A percentile compares a stretch with the other conserved stretches of the same genome.
phyloP scores from a whole-genome alignment of 345 rosid genomes.

The Brassica juncea region DNA sequence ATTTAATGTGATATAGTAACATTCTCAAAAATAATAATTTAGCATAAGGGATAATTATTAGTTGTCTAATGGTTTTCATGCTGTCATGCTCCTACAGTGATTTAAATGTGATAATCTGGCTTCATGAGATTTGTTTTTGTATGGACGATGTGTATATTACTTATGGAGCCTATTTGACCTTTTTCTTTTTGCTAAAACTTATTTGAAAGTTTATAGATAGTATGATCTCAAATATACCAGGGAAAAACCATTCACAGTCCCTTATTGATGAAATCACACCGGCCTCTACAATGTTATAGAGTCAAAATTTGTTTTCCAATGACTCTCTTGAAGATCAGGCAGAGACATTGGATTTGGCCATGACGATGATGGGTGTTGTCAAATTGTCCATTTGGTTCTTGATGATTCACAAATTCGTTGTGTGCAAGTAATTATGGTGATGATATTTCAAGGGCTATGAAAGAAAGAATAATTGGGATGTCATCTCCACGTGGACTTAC shows the following conservation, averaged over 20 bases:
- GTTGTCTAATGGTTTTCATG: neutral
- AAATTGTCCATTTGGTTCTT: neutral
- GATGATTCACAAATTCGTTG: conserved; percentile 12
- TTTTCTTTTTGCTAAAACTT: neutral
- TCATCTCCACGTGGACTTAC: conserved; percentile 27
- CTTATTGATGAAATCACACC: neutral
- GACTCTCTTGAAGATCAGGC: neutral
- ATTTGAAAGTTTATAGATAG: neutral
- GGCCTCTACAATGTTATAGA: neutral
- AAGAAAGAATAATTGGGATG: neutral
- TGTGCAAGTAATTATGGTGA: conserved; percentile 26
- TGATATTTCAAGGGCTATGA: conserved; percentile 6
- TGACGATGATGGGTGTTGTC: neutral
- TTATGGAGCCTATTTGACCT: neutral
- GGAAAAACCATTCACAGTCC: neutral
- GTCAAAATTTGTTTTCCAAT: neutral
- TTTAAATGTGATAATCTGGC: neutral
- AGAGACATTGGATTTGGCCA: neutral
- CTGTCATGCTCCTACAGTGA: neutral
- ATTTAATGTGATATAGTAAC: neutral
- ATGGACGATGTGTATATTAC: neutral
- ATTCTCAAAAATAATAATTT: neutral
- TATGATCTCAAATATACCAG: neutral
- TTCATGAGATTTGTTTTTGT: neutral
- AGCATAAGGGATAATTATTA: neutral